Base-by-base conservation (phyloP, 176 grass and related monocot genomes). In the Musa beccarii region DNA sequence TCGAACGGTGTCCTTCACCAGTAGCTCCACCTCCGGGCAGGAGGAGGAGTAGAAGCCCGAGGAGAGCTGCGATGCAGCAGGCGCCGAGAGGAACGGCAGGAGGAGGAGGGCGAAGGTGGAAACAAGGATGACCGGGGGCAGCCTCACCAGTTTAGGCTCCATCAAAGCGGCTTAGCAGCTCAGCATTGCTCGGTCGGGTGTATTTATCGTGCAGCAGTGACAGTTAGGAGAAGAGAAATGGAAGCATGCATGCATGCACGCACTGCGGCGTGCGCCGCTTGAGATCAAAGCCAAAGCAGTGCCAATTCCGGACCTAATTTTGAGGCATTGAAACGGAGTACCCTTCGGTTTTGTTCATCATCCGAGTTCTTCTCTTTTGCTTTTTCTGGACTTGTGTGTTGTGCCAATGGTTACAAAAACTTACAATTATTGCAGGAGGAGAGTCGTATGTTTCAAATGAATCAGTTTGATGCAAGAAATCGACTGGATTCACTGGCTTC, bases 11-110 rank as follows among this genome's bases (percentile, higher is more conserved):
- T 91, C 83, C 74, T 75, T 86, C 56, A 93, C 94, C 14, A 87
- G 81, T 75, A 91, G 77, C 79, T 93, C 85, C n/a, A 83, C 90
- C 75, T 78, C 75, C 1, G 90, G 90, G 88, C 94, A 98, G 11
- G 94, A 87, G 11, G 76, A 8, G 10, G 94, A 61, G 79, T 98
- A 98, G 86, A 89, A 98, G 55, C 78, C 77, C 2, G 82, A 74
- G 8, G 88, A 93, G 63, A 98, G 90, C 9, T 87, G 71, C n/a
- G 72, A 23, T 2, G 72, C 16, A 49, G 67, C 24, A 83, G 64
- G 62, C 26, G 76, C 59, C 8, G 69, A 77, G 50, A 83, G 23
- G 52, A 87, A 15, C 19, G 63, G 11, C 28, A 79, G 13, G 0
- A 74, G 22, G 13, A 23, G 0, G 69, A 52, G 51, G 17, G 8